Evolutionary conservation across 495 filamentous ascomycete genomes (phyloP), one percentile per base, ranked within the genome.

Genomic region (Venustampulla echinocandica): DNA sequence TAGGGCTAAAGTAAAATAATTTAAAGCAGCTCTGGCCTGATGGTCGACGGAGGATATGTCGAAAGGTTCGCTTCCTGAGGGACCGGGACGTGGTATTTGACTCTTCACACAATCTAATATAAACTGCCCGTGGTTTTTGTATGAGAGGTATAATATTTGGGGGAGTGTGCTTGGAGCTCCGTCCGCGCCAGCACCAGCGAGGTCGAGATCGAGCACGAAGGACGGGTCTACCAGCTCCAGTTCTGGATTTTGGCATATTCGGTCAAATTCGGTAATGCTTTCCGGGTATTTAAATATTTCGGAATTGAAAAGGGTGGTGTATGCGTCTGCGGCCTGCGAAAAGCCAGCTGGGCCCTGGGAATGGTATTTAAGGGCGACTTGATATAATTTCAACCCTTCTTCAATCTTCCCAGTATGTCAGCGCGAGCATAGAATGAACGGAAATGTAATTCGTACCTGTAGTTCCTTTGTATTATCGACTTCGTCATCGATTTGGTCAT

Each of bases 121-220:
- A 59, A 89, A 97, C 57, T 95, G 82, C 41, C 88, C 93, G 64
- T 90, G 80, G 60, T 96, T 97, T 58, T 99, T 99, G 69, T 88
- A 87, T 3, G 90, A 81, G 5, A 99, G 74, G 53, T 93, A 95
- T 15, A 95, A 74, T 7, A 92, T 86, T 53, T 96, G 87, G 0
- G 88, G 84, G 3, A 97, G 66, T 28, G 82, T 84, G 61, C 81
- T 93, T 21, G 81, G 85, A 0, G 80, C 77, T 3, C 73, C 81
- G 43, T 92, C 86, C n/a, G 71, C 62, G 46, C 73, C 68, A 22
- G 61, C 61, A 44, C 65, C 69, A 11, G 65, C 59, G 11, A 66
- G 57, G 17, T 67, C 64, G 5, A 74, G 59, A 2, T 47, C 57
- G 17, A 60, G 53, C 10, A 67, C 62, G 25, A 66, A 49, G 20